phyloP scores from a whole-genome alignment of 1,139 yeast genomes.

The Pichia sorboxylosa region DNA sequence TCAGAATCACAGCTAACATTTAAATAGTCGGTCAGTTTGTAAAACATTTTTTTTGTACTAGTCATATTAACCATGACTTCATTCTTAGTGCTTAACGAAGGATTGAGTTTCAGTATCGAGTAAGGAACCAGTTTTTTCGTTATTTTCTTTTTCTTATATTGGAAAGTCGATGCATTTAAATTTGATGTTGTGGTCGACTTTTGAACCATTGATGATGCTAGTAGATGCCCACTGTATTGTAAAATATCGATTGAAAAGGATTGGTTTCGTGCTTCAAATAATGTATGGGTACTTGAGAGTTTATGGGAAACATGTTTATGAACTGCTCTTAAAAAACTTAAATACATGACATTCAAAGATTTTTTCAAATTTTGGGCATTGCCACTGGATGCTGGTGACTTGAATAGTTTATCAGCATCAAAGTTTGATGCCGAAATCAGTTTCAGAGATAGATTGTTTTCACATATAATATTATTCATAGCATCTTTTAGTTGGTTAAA shows the following conservation, averaged over 20 bases:
- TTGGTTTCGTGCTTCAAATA: constrained; percentile 12
- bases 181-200: constrained; percentile 4
- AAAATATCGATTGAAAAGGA: constrained; percentile 16
- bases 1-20: constrained; percentile 9
- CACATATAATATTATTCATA: constrained; percentile 20
- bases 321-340: constrained; percentile 24
- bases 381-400: neutral
- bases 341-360: constrained; percentile 21
- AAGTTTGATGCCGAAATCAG: constrained; percentile 19
- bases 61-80: constrained; percentile 22
- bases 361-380: constrained; percentile 12
- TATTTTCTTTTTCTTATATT: constrained; percentile 6
- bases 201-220: constrained; percentile 16
- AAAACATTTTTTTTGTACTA: constrained; percentile 15
- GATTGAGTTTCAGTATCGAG: constrained; percentile 18
- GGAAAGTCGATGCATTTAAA: neutral
- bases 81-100: constrained; percentile 21
- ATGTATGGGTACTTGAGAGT: constrained; percentile 13
- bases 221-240: constrained; percentile 23
- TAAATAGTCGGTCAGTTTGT: constrained; percentile 15
- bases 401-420: constrained; percentile 11
- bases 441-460: constrained; percentile 16
- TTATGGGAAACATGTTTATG: constrained; percentile 17
- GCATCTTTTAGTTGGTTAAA: constrained; percentile 23
- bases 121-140: constrained; percentile 10